Evolutionary conservation across 805 yeast genomes (phyloP).

Genomic region (Ogataea kodamae): DNA sequence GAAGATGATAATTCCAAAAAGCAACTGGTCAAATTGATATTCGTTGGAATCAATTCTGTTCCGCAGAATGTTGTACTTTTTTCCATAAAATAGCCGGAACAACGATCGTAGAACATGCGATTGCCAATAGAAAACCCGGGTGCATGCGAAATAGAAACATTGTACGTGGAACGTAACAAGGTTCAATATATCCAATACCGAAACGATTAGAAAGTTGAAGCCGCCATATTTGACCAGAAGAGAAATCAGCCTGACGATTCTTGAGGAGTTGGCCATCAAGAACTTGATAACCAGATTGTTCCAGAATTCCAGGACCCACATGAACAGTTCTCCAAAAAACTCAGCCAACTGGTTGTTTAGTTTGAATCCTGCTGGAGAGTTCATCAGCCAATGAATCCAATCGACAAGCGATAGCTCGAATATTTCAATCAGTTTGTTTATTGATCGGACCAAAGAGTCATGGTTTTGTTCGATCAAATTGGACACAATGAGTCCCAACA

Average conservation of each 20-base stretch:
- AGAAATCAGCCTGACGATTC: conserved; percentile 15
- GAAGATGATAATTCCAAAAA: conserved; percentile 85
- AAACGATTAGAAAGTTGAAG: conserved; percentile 63
- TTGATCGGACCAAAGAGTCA: conserved; percentile 6
- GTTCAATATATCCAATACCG: conserved; percentile 61
- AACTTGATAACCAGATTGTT: conserved; percentile 20
- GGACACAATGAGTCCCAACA: conserved; percentile 65
- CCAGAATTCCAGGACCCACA: conserved; percentile 84
- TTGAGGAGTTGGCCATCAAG: conserved; percentile 14
- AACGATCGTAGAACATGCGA: conserved; percentile 63
- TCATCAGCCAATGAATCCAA: conserved; percentile 70
- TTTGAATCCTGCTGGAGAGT: conserved; percentile 92
- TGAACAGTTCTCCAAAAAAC: conserved; percentile 80
- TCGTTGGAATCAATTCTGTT: conserved; percentile 81
- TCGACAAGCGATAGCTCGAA: conserved; percentile 29
- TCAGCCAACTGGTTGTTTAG: conserved; percentile 80
- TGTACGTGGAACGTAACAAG: conserved; percentile 67
- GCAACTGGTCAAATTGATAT: conserved; percentile 80
- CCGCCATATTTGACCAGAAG: conserved; percentile 41
- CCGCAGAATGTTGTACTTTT: conserved; percentile 78
- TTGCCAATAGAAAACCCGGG: conserved; percentile 77
- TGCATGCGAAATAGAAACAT: conserved; percentile 73
- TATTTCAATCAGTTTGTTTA: conserved; percentile 31
- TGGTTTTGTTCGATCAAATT: conserved; percentile 36
- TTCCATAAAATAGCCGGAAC: conserved; percentile 83